These are phyloP conservation scores for Lipomyces orientalis DNA, from an alignment of 805 yeast species.

Conservation along the genomic window DNA sequence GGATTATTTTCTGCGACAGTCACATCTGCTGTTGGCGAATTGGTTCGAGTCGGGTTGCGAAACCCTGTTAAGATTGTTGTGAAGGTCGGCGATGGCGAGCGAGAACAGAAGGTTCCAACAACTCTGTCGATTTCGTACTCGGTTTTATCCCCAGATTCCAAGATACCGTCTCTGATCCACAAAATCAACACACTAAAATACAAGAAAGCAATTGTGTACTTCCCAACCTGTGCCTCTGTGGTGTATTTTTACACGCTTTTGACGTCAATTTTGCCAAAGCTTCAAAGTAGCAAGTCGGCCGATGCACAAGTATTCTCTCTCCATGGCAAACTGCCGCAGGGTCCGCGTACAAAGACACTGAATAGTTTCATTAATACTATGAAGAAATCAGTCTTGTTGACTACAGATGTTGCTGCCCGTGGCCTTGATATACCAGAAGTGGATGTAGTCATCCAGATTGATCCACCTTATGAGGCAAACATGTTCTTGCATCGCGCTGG, in stretches of 20 bases:
- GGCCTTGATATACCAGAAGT: slow-evolving; percentile 96
- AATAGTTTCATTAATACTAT: slow-evolving; percentile 57
- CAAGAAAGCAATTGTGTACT: slow-evolving; percentile 85
- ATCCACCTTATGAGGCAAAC: slow-evolving; percentile 93
- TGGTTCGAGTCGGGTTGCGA: slow-evolving; percentile 87
- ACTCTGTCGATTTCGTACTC: slow-evolving; percentile 67
- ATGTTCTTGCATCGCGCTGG: slow-evolving; percentile 94
- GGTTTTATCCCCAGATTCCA: slow-evolving; percentile 62
- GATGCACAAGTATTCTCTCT: slow-evolving; percentile 65
- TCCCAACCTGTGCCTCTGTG: slow-evolving; percentile 88
- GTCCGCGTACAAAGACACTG: slow-evolving; percentile 76
- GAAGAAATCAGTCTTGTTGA: slow-evolving; percentile 61
- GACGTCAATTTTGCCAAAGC: slow-evolving; percentile 37
- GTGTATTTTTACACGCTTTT: slow-evolving; percentile 68
- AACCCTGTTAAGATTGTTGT: slow-evolving; percentile 91
- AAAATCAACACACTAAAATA: slow-evolving; percentile 60
- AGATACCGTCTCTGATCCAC: slow-evolving; percentile 63
- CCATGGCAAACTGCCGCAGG: slow-evolving; percentile 89
- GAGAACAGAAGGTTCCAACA: slow-evolving; percentile 58
- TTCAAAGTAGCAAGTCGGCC: slow-evolving; percentile 31
- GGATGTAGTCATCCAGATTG: slow-evolving; percentile 89
- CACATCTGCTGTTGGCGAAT: slow-evolving; percentile 74
- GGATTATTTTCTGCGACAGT: slow-evolving; percentile 95
- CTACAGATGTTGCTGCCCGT: slow-evolving; percentile 98
- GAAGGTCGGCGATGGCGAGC: slow-evolving; percentile 51